Evolutionary conservation across 768 basidiomycete species (phyloP).

Genomic region (Austroboletus eburneus): DNA sequence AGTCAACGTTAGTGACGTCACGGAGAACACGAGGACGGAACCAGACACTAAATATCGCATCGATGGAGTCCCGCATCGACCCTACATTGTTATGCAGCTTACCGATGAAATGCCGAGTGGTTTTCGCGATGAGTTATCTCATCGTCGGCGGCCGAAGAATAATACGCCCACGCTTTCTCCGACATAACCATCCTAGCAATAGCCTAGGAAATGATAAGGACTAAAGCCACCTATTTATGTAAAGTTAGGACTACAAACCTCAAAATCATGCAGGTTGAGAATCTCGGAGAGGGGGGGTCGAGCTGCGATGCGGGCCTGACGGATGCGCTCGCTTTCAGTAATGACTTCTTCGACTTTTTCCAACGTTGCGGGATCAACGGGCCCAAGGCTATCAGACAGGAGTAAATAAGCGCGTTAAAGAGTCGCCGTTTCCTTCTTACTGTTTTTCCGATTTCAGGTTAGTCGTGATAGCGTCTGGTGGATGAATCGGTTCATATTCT

Average conservation of each 20-base stretch:
- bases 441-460: slow-evolving; percentile 84
- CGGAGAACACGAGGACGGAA: slow-evolving; percentile 85
- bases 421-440: slow-evolving; percentile 34
- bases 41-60: slow-evolving; percentile 57
- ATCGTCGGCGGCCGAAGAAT: slow-evolving; percentile 95
- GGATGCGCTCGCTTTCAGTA: slow-evolving; percentile 67
- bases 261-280: slow-evolving; percentile 91
- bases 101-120: slow-evolving; percentile 89
- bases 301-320: slow-evolving; percentile 54
- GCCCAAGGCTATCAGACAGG: slow-evolving; percentile 52
- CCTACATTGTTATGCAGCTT: neutral
- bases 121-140: slow-evolving; percentile 90
- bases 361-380: slow-evolving; percentile 65
- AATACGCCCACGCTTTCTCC: slow-evolving; percentile 93
- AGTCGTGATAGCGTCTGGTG: slow-evolving; percentile 72
- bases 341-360: slow-evolving; percentile 58
- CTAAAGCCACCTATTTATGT: neutral
- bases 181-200: slow-evolving; percentile 80
- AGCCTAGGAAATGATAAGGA: slow-evolving; percentile 43
- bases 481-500: slow-evolving; percentile 89
- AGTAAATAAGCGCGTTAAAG: neutral
- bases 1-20: slow-evolving; percentile 84
- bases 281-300: slow-evolving; percentile 76
- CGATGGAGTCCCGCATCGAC: neutral
- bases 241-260: slow-evolving; percentile 42